Evolutionary conservation across 768 basidiomycete species (phyloP).

Genomic region (Phlebiopsis flavidoalba): DNA sequence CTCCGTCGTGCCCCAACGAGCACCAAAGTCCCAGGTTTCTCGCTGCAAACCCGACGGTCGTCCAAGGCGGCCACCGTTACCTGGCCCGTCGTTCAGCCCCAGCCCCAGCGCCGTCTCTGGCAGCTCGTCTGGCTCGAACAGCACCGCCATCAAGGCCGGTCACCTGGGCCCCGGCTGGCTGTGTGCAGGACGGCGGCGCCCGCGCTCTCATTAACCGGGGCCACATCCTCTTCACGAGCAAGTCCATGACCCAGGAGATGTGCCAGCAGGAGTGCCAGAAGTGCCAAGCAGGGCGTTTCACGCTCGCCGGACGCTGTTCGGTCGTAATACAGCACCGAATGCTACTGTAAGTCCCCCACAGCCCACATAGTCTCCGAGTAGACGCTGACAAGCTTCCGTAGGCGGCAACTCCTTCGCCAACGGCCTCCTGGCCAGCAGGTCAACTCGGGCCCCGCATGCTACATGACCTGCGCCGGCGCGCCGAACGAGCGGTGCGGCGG

Average conservation of each 20-base stretch:
- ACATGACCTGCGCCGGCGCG: slow-evolving; percentile 15
- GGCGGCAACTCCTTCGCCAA: slow-evolving; percentile 18
- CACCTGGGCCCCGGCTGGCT: slow-evolving; percentile 15
- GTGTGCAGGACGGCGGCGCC: slow-evolving; percentile 15
- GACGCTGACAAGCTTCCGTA: background rate
- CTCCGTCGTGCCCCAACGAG: background rate
- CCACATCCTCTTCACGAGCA: slow-evolving; percentile 14
- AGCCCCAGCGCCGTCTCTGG: slow-evolving; percentile 6
- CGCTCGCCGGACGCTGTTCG: slow-evolving; percentile 28
- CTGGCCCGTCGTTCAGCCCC: background rate
- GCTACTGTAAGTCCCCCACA: slow-evolving; percentile 23
- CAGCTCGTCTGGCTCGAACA: background rate
- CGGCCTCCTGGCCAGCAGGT: slow-evolving; percentile 10
- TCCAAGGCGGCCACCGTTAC: too few relatives aligned
- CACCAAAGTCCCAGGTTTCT: too few relatives aligned
- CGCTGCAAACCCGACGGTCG: too few relatives aligned
- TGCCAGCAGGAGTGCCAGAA: slow-evolving; percentile 27
- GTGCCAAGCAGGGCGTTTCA: slow-evolving; percentile 24
- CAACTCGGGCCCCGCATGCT: slow-evolving; percentile 11
- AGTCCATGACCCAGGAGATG: slow-evolving; percentile 22
- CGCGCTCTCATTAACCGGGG: slow-evolving; percentile 19
- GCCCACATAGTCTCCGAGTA: background rate
- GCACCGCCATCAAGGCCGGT: slow-evolving; percentile 3
- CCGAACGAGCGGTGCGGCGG: slow-evolving; percentile 13
- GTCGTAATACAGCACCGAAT: slow-evolving; percentile 28